Base-by-base conservation (phyloP, 805 yeast species). In the Grigorovia transvaalensis region DNA sequence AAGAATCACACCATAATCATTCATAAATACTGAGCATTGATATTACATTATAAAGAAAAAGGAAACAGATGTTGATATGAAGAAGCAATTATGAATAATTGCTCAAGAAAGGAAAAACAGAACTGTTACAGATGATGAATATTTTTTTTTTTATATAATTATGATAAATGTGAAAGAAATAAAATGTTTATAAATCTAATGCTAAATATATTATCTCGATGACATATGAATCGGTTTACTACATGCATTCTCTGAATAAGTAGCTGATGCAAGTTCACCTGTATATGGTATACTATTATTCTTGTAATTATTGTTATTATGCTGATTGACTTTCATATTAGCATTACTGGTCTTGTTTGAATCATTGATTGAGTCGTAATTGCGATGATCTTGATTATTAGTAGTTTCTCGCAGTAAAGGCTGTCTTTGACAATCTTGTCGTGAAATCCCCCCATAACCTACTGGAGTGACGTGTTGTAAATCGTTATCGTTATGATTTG, bases 151-250 rank as follows among this genome's bases (percentile, higher is more conserved):
- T 33, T 33, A 33, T 33, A 13, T 33, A 33, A 33, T 33, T 33
- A 13, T 33, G 38, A 11, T 38, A 38, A 38, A 38, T 13, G 17
- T 15, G 18, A 38, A 8, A 8, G 29, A n/a, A 33, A 30, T 30
- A 27, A 33, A n/a, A 9, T 17, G 40, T 45, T n/a, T 30, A 29
- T 30, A 19, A 18, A 29, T 23, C 27, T 15, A 30, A 45, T 27
- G 30, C 35, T 20, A 20, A 15, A 11, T 20, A 4, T n/a, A 44
- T 40, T 44, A 47, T 30, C 45, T 49, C 23, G 43, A 43, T 12
- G 51, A 40, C 17, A 58, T 57, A 23, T 53, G 50, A n/a, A 58
- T 58, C 4, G 61, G 59, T 18, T 43, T 43, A 12, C 52, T 45
- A 1, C 52, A 51, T 6, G 61, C 54, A 44, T 58, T 53, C 1